Conservation (phyloP, 352 stramenopile genomes). For the Globisporangium emineosum region DNA sequence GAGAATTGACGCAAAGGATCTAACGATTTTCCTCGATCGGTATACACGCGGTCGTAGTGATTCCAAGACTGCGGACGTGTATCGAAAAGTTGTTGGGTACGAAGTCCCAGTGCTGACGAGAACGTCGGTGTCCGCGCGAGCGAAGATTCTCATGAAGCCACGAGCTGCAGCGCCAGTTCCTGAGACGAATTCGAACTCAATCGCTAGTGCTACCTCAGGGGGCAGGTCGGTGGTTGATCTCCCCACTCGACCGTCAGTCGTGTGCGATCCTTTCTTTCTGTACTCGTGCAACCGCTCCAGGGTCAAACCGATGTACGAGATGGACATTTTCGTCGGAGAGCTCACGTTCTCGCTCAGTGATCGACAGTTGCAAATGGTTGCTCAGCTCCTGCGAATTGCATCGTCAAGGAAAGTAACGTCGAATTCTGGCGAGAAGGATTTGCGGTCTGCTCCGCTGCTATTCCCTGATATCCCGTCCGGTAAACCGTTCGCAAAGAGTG, state of each 20-base stretch:
- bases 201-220: background rate
- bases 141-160: constrained; percentile 46
- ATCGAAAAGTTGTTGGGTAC: constrained; percentile 76
- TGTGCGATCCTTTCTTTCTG: constrained; percentile 63
- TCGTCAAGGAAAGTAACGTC: constrained; percentile 27
- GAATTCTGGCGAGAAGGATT: constrained; percentile 2
- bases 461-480: background rate
- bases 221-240: constrained; percentile 15
- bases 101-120: constrained; percentile 75
- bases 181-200: constrained; percentile 10
- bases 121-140: constrained; percentile 62
- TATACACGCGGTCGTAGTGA: constrained; percentile 57
- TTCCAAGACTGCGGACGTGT: constrained; percentile 28
- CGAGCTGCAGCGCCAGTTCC: constrained; percentile 15
- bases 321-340: constrained; percentile 70
- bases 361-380: constrained; percentile 79
- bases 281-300: constrained; percentile 53
- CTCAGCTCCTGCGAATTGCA: constrained; percentile 50
- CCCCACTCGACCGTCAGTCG: constrained; percentile 37
- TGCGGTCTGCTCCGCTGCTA: background rate
- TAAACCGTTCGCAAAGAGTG: background rate
- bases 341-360: constrained; percentile 80
- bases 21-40: constrained; percentile 83
- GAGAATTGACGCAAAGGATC: constrained; percentile 66
- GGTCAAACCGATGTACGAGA: constrained; percentile 48